Conservation (phyloP, 1,284 basidiomycete genomes). For the Cerrena zonata region DNA sequence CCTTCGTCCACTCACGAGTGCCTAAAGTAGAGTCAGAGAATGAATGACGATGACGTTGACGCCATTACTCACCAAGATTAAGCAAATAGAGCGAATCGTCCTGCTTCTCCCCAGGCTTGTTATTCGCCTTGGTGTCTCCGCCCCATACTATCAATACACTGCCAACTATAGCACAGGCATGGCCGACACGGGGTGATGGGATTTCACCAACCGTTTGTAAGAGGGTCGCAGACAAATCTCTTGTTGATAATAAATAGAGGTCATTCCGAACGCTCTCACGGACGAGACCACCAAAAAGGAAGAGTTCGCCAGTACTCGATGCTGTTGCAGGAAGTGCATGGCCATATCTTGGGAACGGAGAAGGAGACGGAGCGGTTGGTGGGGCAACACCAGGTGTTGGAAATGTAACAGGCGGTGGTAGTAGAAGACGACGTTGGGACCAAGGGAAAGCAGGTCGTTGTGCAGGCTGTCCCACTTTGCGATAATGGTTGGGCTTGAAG, state of each 20-base stretch:
- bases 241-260: conserved; percentile 83
- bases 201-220: conserved; percentile 87
- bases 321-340: conserved; percentile 88
- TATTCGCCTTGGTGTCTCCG: conserved; percentile 84
- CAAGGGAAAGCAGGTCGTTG: conserved; percentile 73
- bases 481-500: conserved; percentile 22
- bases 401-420: conserved; percentile 59
- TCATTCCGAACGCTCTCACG: conserved; percentile 90
- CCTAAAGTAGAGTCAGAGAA: conserved; percentile 36
- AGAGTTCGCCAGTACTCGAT: conserved; percentile 81
- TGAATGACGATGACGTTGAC: not conserved
- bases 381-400: conserved; percentile 56
- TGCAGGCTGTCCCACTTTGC: conserved; percentile 28
- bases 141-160: conserved; percentile 98
- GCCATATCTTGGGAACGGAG: conserved; percentile 95
- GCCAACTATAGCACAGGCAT: conserved; percentile 92
- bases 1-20: conserved; percentile 90
- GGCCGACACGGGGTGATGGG: conserved; percentile 88
- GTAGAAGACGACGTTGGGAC: conserved; percentile 63
- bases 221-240: conserved; percentile 71
- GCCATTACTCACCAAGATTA: conserved; percentile 65
- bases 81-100: conserved; percentile 95
- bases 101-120: conserved; percentile 72
- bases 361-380: conserved; percentile 61
- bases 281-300: conserved; percentile 95